phyloP scores from a whole-genome alignment of 805 yeast species.

The Candida chilensis region DNA sequence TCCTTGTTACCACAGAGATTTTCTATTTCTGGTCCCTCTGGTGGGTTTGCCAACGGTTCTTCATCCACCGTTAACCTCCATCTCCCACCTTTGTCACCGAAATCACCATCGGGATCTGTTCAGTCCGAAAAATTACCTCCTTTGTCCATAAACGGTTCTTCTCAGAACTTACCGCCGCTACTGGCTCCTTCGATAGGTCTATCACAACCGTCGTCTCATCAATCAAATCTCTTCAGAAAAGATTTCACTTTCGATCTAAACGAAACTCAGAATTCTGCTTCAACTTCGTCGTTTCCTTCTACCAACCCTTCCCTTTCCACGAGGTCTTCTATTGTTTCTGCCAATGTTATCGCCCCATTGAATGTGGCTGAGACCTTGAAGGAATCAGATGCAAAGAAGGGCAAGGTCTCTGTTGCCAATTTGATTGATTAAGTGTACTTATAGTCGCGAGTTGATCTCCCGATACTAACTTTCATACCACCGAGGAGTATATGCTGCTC shows the following conservation, averaged over 20 bases:
- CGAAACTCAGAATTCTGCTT: background rate
- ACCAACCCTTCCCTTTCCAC: background rate
- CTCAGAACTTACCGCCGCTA: background rate
- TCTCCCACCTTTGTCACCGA: background rate
- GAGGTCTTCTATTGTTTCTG: background rate
- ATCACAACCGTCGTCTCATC: too few species aligned
- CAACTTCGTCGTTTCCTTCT: background rate
- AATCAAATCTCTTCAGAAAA: background rate
- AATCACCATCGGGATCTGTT: background rate
- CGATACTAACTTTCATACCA: too few species aligned
- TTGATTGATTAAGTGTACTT: constrained; percentile 1
- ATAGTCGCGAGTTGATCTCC: too few species aligned
- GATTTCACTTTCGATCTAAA: background rate
- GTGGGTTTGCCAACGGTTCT: background rate
- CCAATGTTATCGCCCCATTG: background rate
- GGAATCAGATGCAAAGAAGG: background rate
- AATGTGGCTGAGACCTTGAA: background rate
- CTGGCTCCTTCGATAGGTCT: too few species aligned
- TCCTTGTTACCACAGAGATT: constrained; percentile 1
- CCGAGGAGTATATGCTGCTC: too few species aligned
- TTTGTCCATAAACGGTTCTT: background rate
- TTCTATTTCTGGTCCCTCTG: constrained; percentile 1
- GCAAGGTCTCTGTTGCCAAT: background rate
- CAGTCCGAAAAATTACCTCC: background rate
- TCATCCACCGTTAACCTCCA: constrained; percentile 1